A percentile compares a stretch with the other conserved stretches of the same genome.
phyloP scores from a whole-genome alignment of 202 grass and related monocot species.

The Panicum hallii region DNA sequence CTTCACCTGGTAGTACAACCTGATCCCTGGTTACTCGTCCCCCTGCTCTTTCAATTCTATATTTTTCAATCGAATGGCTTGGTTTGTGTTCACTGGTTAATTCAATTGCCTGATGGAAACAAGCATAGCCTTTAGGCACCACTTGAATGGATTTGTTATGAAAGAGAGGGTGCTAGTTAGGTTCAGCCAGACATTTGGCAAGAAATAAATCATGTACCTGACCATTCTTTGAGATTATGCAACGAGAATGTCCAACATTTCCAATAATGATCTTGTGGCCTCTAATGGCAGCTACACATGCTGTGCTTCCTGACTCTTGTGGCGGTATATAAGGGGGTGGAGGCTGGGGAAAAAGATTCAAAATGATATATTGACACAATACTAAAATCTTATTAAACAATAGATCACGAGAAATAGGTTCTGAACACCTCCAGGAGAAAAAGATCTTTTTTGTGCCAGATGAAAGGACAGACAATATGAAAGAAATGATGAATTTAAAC shows the following conservation, averaged over 20 bases:
- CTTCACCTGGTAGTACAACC: neutral
- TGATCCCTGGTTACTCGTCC: neutral
- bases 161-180: neutral
- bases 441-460: neutral
- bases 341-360: neutral
- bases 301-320: slow-evolving; percentile 25
- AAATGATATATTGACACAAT: slow-evolving; percentile 1
- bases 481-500: slow-evolving; percentile 17
- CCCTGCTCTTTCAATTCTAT: slow-evolving; percentile 44
- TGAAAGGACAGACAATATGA: slow-evolving; percentile 13
- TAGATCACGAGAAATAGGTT: neutral
- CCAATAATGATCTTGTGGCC: slow-evolving; percentile 37
- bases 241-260: slow-evolving; percentile 45
- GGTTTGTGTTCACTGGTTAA: slow-evolving; percentile 44
- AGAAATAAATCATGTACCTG: slow-evolving; percentile 47
- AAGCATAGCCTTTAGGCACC: slow-evolving; percentile 17
- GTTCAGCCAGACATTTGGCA: neutral
- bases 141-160: slow-evolving; percentile 27
- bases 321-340: neutral
- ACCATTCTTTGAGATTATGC: slow-evolving; percentile 44
- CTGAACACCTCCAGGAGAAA: neutral
- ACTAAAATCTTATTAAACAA: slow-evolving; percentile 22
- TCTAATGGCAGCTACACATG: slow-evolving; percentile 47
- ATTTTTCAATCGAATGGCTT: neutral
- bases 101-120: slow-evolving; percentile 40